Percentiles rank a stretch among this genome's conserved stretches.
phyloP scores from a whole-genome alignment of 176 grass and related monocot species.

The Avena insularis region DNA sequence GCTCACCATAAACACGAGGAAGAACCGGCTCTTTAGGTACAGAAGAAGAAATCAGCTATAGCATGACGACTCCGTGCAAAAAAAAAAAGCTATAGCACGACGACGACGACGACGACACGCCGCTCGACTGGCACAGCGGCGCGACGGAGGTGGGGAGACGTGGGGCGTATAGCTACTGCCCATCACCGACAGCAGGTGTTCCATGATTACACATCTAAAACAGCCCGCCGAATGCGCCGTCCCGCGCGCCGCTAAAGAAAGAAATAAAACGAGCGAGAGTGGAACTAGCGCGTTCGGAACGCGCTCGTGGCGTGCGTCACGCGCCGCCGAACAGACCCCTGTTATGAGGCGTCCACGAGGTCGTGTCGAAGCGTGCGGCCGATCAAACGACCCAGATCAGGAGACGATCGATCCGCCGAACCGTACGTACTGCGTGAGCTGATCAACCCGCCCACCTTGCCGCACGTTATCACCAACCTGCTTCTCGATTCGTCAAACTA shows the following conservation, averaged over 20 bases:
- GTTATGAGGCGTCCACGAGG: not conserved
- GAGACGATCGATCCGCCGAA: not conserved
- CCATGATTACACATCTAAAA: not conserved
- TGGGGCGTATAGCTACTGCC: not conserved
- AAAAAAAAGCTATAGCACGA: no score
- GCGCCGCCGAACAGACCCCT: not conserved
- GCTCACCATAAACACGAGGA: not conserved
- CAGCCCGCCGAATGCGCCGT: not conserved
- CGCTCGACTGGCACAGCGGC: no score
- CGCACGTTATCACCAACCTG: not conserved
- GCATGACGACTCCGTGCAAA: no score
- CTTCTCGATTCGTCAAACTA: not conserved
- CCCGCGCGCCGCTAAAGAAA: not conserved
- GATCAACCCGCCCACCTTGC: not conserved
- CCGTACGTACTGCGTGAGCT: not conserved
- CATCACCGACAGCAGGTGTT: not conserved
- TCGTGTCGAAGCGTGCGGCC: not conserved
- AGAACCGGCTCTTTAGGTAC: not conserved
- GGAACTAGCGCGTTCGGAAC: not conserved
- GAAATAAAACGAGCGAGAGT: not conserved
- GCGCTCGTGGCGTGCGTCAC: not conserved
- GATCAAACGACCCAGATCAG: not conserved
- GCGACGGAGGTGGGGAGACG: not conserved
- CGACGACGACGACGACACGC: no score
- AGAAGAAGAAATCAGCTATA: no score